Conservation (phyloP, 768 basidiomycete species). For the Aureoboletus auriporus region DNA sequence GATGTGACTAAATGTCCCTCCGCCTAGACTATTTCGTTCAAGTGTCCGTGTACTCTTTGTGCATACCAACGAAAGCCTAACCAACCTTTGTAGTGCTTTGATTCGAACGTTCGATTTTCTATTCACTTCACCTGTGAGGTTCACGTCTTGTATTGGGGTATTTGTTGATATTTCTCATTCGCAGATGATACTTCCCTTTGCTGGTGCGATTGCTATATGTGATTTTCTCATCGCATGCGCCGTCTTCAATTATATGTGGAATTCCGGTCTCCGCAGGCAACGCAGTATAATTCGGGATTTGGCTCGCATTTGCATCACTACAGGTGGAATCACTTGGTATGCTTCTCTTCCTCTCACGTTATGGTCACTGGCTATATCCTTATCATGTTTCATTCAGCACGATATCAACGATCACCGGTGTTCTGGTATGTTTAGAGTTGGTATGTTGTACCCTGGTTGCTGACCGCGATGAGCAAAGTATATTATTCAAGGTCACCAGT, state of each 20-base stretch:
- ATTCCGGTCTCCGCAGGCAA: constrained; percentile 6
- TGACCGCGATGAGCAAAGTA: not conserved
- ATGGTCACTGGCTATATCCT: too few relatives aligned
- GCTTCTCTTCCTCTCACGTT: not conserved
- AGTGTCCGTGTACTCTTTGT: not conserved
- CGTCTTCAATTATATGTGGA: constrained; percentile 17
- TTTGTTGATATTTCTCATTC: not conserved
- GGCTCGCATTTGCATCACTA: constrained; percentile 11
- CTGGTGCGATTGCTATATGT: not conserved
- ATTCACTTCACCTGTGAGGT: constrained; percentile 1
- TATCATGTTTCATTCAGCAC: not conserved
- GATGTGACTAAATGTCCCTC: not conserved
- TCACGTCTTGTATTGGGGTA: not conserved
- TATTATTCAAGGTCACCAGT: not conserved
- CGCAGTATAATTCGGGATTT: constrained; percentile 7
- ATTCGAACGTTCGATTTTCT: not conserved
- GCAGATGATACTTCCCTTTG: not conserved
- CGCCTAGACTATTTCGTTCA: not conserved
- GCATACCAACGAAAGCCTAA: not conserved
- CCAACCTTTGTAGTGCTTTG: not conserved
- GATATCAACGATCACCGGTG: not conserved
- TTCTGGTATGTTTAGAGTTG: not conserved
- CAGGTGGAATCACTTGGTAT: constrained; percentile 12
- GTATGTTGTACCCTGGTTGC: too few relatives aligned
- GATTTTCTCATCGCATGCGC: constrained; percentile 3